Base-by-base conservation (phyloP, 2,329 filamentous ascomycete species). In the Aphanoascus verrucosus region DNA sequence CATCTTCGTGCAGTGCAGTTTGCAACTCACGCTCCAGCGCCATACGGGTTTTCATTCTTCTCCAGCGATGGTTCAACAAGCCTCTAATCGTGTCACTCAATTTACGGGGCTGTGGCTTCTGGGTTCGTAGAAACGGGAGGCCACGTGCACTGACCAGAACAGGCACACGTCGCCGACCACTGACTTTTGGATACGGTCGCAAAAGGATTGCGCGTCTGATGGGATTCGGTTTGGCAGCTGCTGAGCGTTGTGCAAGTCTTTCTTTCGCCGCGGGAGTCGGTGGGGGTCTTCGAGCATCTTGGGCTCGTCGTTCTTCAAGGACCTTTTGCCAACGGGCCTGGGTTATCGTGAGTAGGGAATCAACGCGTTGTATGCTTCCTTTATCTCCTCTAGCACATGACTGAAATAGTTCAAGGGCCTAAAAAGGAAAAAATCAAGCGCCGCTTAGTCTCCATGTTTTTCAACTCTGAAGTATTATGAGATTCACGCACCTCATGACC, bases 61-160 rank as follows among this genome's bases (percentile, higher is more conserved):
- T 64, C 62, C 65, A 65, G 17, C 70, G 66, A 17, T 60, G 65
- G 8, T 61, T 60, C 15, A 70, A 61, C 48, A 70, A 71, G 31
- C 58, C 61, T 44, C 64, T 63, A 51, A 74, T 61, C 1, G 70
- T 61, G 3, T 65, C 59, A 45, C 67, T 71, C 20, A 74, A 55
- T 49, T 64, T 66, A 55, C 62, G 64, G 7, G 72, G 70, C 49
- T 72, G 69, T 1, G 71, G 72, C 46, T 74, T 74, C 49, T 72
- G 71, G 49, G 72, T 71, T 47, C 70, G 68, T 45, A 74, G 59
- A 42, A 73, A 67, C 1, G 72, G 71, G 9, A 74, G 53, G 12
- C 70, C 70, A 6, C 69, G 65, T 11, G 71, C 70, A 58, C 65
- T 69, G 38, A 72, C 69, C 11, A 73, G 62, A 5, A 66, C 61